Evolutionary conservation across 108 stramenopile genomes (phyloP).

Genomic region (Cyclotella kingstonii): DNA sequence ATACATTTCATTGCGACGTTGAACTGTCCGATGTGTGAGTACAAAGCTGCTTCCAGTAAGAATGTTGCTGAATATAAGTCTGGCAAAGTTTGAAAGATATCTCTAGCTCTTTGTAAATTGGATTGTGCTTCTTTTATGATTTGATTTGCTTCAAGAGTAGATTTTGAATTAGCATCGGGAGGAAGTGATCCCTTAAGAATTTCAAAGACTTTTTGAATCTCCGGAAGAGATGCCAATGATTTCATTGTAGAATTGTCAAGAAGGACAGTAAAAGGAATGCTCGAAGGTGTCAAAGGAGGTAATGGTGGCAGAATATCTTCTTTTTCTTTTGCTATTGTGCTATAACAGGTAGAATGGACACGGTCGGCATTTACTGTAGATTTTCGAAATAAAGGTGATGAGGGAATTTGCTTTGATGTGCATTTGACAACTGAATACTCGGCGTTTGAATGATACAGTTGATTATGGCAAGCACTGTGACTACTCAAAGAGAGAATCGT

Average conservation of each 20-base stretch:
- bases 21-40: constrained; percentile 9
- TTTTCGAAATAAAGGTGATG: no score
- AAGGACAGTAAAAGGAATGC: constrained; percentile 3
- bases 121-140: background rate
- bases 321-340: background rate
- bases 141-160: background rate
- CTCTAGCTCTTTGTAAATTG: constrained; percentile 30
- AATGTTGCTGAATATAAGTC: constrained; percentile 11
- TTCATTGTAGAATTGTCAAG: constrained; percentile 6
- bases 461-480: no score
- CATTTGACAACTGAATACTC: no score
- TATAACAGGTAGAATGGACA: no score
- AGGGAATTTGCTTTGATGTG: no score
- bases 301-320: background rate
- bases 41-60: constrained; percentile 18
- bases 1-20: constrained; percentile 17
- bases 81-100: constrained; percentile 15
- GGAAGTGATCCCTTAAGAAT: constrained; percentile 5
- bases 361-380: no score
- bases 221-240: constrained; percentile 21
- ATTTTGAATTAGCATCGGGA: background rate
- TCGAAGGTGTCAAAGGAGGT: constrained; percentile 16
- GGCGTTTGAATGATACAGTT: no score
- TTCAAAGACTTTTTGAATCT: constrained; percentile 17
- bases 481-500: no score